A percentile compares a stretch with the other conserved stretches of the same genome.
These are phyloP conservation scores for Paraleonurus japonicus DNA, from an alignment of 257 asterid species.

Conservation along the genomic window DNA sequence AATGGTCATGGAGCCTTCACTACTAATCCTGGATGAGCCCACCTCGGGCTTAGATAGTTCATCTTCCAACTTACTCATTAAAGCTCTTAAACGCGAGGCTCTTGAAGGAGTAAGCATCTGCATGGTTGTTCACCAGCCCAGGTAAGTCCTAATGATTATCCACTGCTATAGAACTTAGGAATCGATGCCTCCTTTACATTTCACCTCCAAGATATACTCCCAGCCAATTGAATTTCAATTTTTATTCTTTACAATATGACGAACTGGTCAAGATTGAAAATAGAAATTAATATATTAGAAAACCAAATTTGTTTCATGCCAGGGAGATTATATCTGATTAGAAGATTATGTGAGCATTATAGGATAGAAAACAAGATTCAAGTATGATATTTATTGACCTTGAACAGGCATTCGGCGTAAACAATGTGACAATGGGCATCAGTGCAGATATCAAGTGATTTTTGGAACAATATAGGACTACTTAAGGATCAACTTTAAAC, in stretches of 20 bases:
- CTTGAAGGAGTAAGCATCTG: conserved; percentile 93
- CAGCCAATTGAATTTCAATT: neutral
- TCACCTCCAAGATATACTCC: too few species aligned
- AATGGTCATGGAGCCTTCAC: conserved; percentile 97
- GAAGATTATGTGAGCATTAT: neutral
- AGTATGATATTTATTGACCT: neutral
- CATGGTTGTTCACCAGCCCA: conserved; percentile 99
- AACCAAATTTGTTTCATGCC: neutral
- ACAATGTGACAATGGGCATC: neutral
- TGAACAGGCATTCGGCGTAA: neutral
- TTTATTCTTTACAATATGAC: neutral
- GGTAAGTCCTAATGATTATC: conserved; percentile 41
- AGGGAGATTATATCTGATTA: too few species aligned
- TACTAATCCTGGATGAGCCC: conserved; percentile 92
- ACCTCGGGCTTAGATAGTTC: conserved; percentile 96
- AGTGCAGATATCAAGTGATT: neutral
- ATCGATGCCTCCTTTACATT: too few species aligned
- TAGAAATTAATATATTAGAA: neutral
- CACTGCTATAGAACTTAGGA: neutral
- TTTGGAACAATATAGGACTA: neutral
- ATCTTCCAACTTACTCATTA: conserved; percentile 86
- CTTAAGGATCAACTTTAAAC: neutral
- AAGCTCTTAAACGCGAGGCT: conserved; percentile 95
- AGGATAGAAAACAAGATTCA: neutral
- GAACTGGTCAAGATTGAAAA: neutral